Base-by-base conservation (phyloP, 2,329 filamentous ascomycete genomes). In the Acarospora socialis region DNA sequence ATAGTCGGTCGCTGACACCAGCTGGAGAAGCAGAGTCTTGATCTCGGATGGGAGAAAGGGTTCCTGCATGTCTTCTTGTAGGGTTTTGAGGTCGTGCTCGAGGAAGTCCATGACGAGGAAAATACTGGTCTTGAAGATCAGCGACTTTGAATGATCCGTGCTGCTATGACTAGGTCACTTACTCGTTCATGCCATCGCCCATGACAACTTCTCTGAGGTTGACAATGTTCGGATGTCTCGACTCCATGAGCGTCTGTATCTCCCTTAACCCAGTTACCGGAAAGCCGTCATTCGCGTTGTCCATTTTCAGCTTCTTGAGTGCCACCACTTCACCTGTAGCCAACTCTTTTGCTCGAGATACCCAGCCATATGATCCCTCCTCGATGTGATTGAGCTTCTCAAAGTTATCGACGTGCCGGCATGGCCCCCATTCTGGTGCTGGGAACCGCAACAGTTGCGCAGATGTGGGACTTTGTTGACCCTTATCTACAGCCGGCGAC, bases 91-190 rank as follows among this genome's bases (percentile, higher is more conserved):
- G 51, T 98, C 90, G 64, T 98, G 90, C 62, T 95, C 87, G 47
- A 94, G 66, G 56, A 95, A 98, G 51, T 94, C 86, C 67, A 98
- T 87, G 41, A 95, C 90, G 35, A 98, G 73, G 54, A 83, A 92
- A 43, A 94, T 78, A 59, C 77, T 83, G 54, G 41, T 41, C 41
- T 54, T 46, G 41, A 47, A 46, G 38, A 30, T 40, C 34, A 43
- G 41, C 23, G 34, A 20, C 29, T 17, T 3, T 18, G 6, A 33
- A 32, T 25, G 18, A 9, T 27, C 17, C n/a, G 23, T 18, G 8
- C 19, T 12, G 14, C 3, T 14, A 29, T 8, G 16, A 10, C 8
- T 15, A 25, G 13, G 13, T 1, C 37, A 57, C 61, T 55, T 55
- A 69, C 65, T 77, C 70, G 39, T 68, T 61, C 41, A 70, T 54